Evolutionary conservation across 2,329 filamentous ascomycete species (phyloP).

Genomic region (Aspergillus unguis): DNA sequence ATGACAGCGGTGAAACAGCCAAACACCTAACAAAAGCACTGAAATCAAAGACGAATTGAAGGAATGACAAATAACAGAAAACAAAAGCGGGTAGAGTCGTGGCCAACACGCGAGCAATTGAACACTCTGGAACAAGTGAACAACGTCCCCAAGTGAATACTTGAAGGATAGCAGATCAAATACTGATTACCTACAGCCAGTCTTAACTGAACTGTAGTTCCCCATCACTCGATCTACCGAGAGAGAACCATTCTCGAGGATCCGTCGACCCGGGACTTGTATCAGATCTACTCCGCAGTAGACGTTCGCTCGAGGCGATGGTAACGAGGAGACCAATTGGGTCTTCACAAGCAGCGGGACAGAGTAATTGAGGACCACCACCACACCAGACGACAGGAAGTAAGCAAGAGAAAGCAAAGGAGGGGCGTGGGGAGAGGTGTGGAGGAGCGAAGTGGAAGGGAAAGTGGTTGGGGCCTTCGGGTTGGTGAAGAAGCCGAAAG

Average conservation of each 20-base stretch:
- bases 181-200: constrained; percentile 21
- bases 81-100: neutral
- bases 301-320: neutral
- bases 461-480: constrained; percentile 5
- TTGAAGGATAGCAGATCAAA: neutral
- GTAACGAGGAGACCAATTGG: constrained; percentile 1
- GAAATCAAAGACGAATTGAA: constrained; percentile 7
- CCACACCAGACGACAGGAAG: constrained; percentile 4
- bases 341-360: neutral
- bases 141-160: neutral
- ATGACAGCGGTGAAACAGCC: constrained; percentile 19
- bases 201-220: constrained; percentile 30
- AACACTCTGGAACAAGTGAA: neutral
- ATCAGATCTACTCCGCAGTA: neutral
- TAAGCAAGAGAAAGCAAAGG: constrained; percentile 4
- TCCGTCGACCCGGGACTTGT: constrained; percentile 9
- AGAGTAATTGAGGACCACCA: constrained; percentile 10
- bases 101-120: neutral
- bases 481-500: constrained; percentile 8
- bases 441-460: constrained; percentile 16
- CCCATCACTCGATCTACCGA: constrained; percentile 32
- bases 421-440: constrained; percentile 14
- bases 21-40: constrained; percentile 6
- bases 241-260: constrained; percentile 22
- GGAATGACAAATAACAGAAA: neutral